A percentile compares a stretch with the other conserved stretches of the same genome.
Evolutionary conservation across 768 basidiomycete species (phyloP).

Genomic region (Lactarius deliciosus): DNA sequence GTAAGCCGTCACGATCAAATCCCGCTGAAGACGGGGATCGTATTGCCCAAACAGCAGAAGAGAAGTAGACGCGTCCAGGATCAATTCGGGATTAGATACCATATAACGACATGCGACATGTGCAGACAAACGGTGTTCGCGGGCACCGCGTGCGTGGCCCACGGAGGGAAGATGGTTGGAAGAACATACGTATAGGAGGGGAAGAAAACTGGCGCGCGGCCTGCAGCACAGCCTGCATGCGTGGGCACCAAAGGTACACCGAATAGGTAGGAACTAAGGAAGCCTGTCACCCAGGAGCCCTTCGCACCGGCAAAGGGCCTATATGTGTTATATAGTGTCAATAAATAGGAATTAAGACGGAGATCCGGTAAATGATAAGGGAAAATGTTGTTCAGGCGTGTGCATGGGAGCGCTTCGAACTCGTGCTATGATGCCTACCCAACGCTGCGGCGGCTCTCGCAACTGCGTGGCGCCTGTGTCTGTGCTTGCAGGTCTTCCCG

Average conservation of each 20-base stretch:
- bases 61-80: not conserved
- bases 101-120: not conserved
- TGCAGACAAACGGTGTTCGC: not conserved
- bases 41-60: not conserved
- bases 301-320: not conserved
- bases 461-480: not conserved
- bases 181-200: not conserved
- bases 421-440: not conserved
- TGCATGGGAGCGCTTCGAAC: not conserved
- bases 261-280: not conserved
- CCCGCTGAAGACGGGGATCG: not conserved
- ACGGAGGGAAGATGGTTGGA: not conserved
- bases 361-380: not conserved
- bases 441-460: not conserved
- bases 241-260: too few species aligned
- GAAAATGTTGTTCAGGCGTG: not conserved
- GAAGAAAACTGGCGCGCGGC: not conserved
- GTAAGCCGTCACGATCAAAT: not conserved
- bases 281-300: not conserved
- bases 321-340: not conserved
- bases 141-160: not conserved
- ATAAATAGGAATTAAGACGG: not conserved
- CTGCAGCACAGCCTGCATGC: not conserved
- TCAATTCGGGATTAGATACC: not conserved
- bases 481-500: constrained; percentile 3